Conservation (phyloP, 2,329 filamentous ascomycete genomes). For the Colletotrichum sp. region DNA sequence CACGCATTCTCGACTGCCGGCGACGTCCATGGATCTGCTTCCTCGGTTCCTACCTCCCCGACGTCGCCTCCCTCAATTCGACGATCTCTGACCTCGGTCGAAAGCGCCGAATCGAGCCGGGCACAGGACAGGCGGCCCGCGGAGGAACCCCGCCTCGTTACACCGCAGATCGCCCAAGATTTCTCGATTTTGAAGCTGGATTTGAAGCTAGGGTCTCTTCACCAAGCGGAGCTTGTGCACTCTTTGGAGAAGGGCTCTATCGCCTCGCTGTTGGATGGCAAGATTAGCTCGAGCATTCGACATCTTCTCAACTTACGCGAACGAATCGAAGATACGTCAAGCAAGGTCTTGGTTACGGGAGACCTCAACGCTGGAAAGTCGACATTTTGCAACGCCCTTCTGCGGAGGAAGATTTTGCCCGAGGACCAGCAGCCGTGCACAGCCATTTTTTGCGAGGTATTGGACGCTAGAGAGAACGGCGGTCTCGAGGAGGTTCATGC, state of each 20-base stretch:
- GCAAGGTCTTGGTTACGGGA: slow-evolving; percentile 94
- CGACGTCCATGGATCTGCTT: slow-evolving; percentile 45
- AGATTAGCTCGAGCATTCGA: slow-evolving; percentile 91
- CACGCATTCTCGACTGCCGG: slow-evolving; percentile 68
- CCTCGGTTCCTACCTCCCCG: slow-evolving; percentile 38
- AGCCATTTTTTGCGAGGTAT: slow-evolving; percentile 96
- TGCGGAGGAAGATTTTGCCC: slow-evolving; percentile 89
- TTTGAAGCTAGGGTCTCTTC: slow-evolving; percentile 84
- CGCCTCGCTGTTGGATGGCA: slow-evolving; percentile 88
- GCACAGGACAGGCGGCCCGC: slow-evolving; percentile 65
- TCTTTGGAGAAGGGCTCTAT: slow-evolving; percentile 93
- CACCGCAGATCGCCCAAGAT: slow-evolving; percentile 91
- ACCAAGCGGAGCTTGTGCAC: slow-evolving; percentile 90
- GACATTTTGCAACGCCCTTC: slow-evolving; percentile 96
- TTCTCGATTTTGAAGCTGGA: slow-evolving; percentile 96
- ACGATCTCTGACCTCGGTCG: slow-evolving; percentile 76
- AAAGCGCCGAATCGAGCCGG: slow-evolving; percentile 74
- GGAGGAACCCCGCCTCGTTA: slow-evolving; percentile 82
- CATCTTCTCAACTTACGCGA: slow-evolving; percentile 87
- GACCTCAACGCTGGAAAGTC: slow-evolving; percentile 98
- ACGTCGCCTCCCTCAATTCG: slow-evolving; percentile 58
- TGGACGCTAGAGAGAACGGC: slow-evolving; percentile 90
- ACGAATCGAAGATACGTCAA: slow-evolving; percentile 95
- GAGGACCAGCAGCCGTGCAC: slow-evolving; percentile 99
- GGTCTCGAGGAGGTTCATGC: slow-evolving; percentile 95